These are phyloP conservation scores for Beta corolliflora DNA, from an alignment of 179 eudicot species.

Conservation along the genomic window DNA sequence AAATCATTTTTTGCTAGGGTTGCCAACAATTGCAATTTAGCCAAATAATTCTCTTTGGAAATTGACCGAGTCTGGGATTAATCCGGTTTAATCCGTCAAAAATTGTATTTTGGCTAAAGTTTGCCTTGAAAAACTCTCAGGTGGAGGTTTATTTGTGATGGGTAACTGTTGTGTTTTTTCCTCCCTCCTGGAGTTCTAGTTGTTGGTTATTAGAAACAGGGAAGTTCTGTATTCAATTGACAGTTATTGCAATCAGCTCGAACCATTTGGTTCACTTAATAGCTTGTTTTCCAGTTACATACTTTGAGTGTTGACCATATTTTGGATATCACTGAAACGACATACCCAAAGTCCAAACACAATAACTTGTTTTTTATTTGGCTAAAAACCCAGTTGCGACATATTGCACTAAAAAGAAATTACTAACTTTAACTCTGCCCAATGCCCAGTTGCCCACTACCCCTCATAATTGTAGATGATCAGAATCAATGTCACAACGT, in stretches of 20 bases:
- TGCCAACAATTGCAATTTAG: not conserved
- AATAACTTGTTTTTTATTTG: too few species aligned
- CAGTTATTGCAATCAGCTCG: not conserved
- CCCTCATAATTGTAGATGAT: too few species aligned
- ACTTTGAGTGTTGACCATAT: too few species aligned
- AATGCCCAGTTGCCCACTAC: too few species aligned
- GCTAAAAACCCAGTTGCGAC: too few species aligned
- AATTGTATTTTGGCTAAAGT: not conserved
- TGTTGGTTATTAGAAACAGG: not conserved
- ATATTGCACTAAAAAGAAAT: too few species aligned
- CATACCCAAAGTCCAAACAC: too few species aligned
- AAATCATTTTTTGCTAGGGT: not conserved
- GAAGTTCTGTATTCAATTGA: not conserved
- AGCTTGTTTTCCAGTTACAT: too few species aligned
- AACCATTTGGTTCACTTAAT: too few species aligned
- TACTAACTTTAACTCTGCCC: too few species aligned
- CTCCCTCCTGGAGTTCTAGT: not conserved
- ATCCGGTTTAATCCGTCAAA: not conserved
- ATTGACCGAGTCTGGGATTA: not conserved
- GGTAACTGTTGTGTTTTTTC: not conserved
- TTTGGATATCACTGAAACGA: too few species aligned
- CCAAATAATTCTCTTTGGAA: not conserved
- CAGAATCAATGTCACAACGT: too few species aligned
- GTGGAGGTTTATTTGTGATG: not conserved
- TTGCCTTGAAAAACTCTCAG: not conserved